Base-by-base conservation (phyloP, 1,139 yeast genomes). In the Groenewaldozyma sp. region DNA sequence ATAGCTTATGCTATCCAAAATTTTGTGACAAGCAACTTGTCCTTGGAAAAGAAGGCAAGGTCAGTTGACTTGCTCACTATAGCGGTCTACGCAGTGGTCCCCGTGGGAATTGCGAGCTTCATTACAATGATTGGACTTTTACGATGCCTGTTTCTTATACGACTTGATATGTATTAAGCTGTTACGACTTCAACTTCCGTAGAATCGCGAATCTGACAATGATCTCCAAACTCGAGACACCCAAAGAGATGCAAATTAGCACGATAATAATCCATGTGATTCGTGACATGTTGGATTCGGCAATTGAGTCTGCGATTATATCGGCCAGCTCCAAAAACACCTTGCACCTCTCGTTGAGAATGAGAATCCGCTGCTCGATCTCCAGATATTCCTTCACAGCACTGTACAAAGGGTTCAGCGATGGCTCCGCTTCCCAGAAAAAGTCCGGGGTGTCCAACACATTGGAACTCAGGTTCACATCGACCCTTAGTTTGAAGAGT, bases 391-490 rank as follows among this genome's bases (percentile, higher is more conserved):
- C 97, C 43, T 96, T 65, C 43, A 88, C 82, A 0, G 96, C 97
- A 28, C 74, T 71, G 59, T 91, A 91, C 36, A 91, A 66, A 2
- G 97, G 97, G 58, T 88, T 94, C 47, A 91, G 70, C 28, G 95
- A 88, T 3, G 98, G 98, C 60, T 91, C 98, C 46, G 82, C 76
- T 20, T 91, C 83, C 98, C 98, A 91, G 59, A 91, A 91, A 54
- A 86, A 87, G 44, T 84, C 95, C 0, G 98, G 98, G 0, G 95
- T 87, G 55, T 91, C 98, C 42, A 91, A 68, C 19, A 91, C 88
- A 45, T 87, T 84, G 11, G 95, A 83, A 4, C 93, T 81, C 41
- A 91, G 65, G 56, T 91, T 91, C 3, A 91, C 97, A 60, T 91
- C 98, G 6, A 88, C 95, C 36, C 98, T 68, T 24, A 91, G 62